Evolutionary conservation across 164 flowering plant genomes (phyloP).

Genomic region (Cinnamomum micranthum): DNA sequence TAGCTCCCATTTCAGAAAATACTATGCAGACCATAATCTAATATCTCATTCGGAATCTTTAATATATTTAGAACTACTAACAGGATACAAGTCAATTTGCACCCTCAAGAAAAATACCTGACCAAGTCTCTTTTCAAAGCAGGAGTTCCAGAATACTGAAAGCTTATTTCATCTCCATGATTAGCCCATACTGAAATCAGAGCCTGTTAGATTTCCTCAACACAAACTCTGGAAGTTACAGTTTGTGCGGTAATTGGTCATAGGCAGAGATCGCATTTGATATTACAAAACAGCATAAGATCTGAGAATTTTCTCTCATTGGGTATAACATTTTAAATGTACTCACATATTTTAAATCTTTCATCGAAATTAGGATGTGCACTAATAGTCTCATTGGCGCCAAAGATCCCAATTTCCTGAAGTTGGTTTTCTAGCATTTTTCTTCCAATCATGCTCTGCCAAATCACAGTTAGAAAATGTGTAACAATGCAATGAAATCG

Average conservation of each 20-base stretch:
- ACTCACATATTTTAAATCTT: conserved; percentile 75
- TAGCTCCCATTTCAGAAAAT: too few species aligned
- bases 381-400: conserved; percentile 65
- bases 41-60: too few species aligned
- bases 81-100: too few species aligned
- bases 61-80: too few species aligned
- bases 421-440: conserved; percentile 82
- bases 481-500: not conserved
- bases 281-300: too few species aligned
- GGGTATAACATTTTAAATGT: not conserved
- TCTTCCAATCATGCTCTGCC: conserved; percentile 94
- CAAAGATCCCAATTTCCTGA: conserved; percentile 70
- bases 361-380: conserved; percentile 73
- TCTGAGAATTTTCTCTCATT: not conserved
- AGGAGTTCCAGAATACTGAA: conserved; percentile 96
- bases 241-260: not conserved
- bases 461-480: not conserved
- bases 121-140: conserved; percentile 98
- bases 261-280: not conserved
- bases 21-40: too few species aligned
- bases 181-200: conserved; percentile 82
- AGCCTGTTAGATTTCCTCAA: not conserved
- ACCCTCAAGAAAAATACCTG: conserved; percentile 39
- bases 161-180: conserved; percentile 96
- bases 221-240: not conserved